Base-by-base conservation (phyloP, 345 rosid genomes). In the Pseudoturritis turrita region DNA sequence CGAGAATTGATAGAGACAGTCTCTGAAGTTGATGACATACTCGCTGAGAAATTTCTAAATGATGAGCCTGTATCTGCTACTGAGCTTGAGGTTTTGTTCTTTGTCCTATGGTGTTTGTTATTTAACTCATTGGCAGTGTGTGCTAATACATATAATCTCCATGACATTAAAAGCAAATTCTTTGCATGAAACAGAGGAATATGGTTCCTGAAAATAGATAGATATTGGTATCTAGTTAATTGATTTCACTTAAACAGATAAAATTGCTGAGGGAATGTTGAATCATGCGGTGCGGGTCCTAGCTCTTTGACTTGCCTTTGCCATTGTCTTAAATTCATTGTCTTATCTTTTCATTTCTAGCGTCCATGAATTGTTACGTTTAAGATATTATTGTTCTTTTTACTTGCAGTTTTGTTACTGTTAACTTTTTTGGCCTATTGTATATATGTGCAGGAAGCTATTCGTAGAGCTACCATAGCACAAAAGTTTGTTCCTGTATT, bases 401-500 rank as follows among this genome's bases (percentile, higher is more conserved):
- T 56, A 56, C 53, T 37, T 77, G 51, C 64, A 58, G 17, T 26
- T 47, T 28, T 45, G 22, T 12, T 15, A 33, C 15, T 64, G 4
- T 72, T 61, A 55, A 58, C 9, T 6, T 23, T 65, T 29, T 28
- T 53, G 26, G 12, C 41, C 19, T 65, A 62, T 26, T 57, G 26
- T 77, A 43, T 56, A 37, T 31, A 69, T 71, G 29, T 41, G 78
- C 79, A 96, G 99, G 96, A 81, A 75, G 99, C 97, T 55, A 79
- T 96, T 76, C 98, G 96, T 60, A 83, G 99, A 81, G 97, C 96
- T 73, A 96, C 99, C n/a, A 40, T 88, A 40, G 95, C 92, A n/a
- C 84, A 78, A 57, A 96, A 88, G 79, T 96, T 96, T 76, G 84
- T 96, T 33, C 98, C 98, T 46, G 96, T 96, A 56, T 96, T 92